phyloP scores from a whole-genome alignment of 2,329 filamentous ascomycete genomes.

The Paraconiothyrium brasiliense region DNA sequence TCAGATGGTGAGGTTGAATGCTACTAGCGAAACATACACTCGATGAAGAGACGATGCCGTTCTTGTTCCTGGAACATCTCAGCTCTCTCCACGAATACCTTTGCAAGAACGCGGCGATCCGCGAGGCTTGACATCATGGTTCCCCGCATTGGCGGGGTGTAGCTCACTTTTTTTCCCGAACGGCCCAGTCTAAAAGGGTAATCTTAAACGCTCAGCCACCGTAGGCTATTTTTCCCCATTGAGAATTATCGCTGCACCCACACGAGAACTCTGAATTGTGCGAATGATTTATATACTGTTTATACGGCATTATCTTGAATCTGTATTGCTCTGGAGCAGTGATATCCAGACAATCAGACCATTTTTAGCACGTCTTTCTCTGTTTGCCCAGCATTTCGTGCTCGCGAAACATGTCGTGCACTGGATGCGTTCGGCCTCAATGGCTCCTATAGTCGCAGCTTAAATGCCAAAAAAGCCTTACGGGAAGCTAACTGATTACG shows the following conservation, averaged over 20 bases:
- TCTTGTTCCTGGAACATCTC: not conserved
- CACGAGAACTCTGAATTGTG: not conserved
- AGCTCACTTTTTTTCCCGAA: not conserved
- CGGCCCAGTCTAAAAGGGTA: not conserved
- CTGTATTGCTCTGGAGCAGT: not conserved
- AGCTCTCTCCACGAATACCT: not conserved
- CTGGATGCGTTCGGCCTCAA: no score
- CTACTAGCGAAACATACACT: not conserved
- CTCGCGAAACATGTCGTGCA: no score
- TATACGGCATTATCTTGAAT: not conserved
- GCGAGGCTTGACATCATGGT: not conserved
- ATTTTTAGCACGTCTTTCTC: no score
- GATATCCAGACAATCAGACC: no score
- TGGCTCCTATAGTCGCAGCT: no score
- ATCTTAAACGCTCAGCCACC: not conserved
- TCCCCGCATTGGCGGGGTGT: not conserved
- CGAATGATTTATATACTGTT: not conserved
- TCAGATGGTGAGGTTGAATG: no score
- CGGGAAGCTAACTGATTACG: no score
- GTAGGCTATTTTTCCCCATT: constrained; percentile 5
- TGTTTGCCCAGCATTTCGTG: no score
- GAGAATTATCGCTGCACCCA: not conserved
- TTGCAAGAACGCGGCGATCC: not conserved
- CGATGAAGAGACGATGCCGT: no score
- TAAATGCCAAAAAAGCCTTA: no score